Percentiles rank a stretch among this genome's conserved stretches.
Evolutionary conservation across 2,329 filamentous ascomycete genomes (phyloP).

Genomic region (Bipolaris oryzae): DNA sequence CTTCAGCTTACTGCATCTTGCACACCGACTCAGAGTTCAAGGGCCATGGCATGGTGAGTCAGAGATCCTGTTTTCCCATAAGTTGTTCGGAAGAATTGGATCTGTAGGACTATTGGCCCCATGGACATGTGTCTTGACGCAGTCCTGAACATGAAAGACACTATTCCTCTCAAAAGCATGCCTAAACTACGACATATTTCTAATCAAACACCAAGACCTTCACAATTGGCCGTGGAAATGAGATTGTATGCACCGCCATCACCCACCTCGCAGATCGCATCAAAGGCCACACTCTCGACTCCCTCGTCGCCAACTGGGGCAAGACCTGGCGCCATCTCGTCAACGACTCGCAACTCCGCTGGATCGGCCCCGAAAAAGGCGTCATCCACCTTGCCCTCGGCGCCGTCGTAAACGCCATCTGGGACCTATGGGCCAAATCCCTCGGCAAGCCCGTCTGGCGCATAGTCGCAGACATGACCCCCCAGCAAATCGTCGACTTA

Average conservation of each 20-base stretch:
- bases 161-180: not conserved
- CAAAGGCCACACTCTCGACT: slow-evolving; percentile 74
- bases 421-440: slow-evolving; percentile 93
- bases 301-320: slow-evolving; percentile 81
- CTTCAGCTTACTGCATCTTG: slow-evolving; percentile 90
- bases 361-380: slow-evolving; percentile 94
- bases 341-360: slow-evolving; percentile 85
- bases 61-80: slow-evolving; percentile 36
- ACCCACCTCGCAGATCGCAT: slow-evolving; percentile 77
- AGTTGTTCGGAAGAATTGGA: not conserved
- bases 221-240: slow-evolving; percentile 87
- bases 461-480: slow-evolving; percentile 86
- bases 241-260: slow-evolving; percentile 88
- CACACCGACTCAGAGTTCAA: slow-evolving; percentile 74
- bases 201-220: slow-evolving; percentile 60
- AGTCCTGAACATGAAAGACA: not conserved
- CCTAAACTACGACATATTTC: not conserved
- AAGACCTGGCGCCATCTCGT: slow-evolving; percentile 92
- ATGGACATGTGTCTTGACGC: not conserved
- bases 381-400: slow-evolving; percentile 91
- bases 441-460: slow-evolving; percentile 88
- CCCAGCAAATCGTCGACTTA: slow-evolving; percentile 83
- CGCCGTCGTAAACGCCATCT: slow-evolving; percentile 87
- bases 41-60: slow-evolving; percentile 79
- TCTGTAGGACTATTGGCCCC: not conserved